Conservation (phyloP, 495 filamentous ascomycete species). For the Pseudotulostoma volvatum region DNA sequence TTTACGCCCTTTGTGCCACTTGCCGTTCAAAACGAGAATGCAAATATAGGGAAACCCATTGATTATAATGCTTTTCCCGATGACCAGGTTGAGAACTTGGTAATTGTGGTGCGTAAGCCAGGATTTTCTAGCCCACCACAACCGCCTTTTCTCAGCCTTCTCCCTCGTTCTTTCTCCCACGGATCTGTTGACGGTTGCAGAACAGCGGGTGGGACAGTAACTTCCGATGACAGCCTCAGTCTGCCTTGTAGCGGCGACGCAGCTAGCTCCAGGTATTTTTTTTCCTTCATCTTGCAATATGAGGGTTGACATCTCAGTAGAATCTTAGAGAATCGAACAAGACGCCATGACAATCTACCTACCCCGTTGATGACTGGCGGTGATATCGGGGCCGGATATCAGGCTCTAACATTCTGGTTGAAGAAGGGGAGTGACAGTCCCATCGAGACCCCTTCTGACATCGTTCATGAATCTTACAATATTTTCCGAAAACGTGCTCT, state of each 20-base stretch:
- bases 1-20: constrained; percentile 43
- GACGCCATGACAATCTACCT: not conserved
- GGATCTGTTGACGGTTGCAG: constrained; percentile 33
- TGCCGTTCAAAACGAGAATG: constrained; percentile 18
- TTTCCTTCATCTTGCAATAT: not conserved
- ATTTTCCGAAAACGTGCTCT: constrained; percentile 40
- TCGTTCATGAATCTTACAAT: constrained; percentile 34
- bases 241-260: constrained; percentile 3
- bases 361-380: not conserved
- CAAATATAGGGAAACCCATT: constrained; percentile 28
- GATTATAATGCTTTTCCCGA: constrained; percentile 34
- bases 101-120: constrained; percentile 27
- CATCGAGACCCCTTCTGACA: constrained; percentile 11
- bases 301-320: not conserved
- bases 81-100: constrained; percentile 35
- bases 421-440: constrained; percentile 28
- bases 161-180: constrained; percentile 34
- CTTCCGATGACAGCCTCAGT: constrained; percentile 2
- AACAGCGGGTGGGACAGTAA: constrained; percentile 21
- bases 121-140: constrained; percentile 9
- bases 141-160: constrained; percentile 13
- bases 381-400: constrained; percentile 4
- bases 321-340: not conserved
- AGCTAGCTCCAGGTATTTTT: constrained; percentile 9
- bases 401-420: constrained; percentile 24